Conservation (phyloP, 306 rosid genomes). For the Pachyrhizus erosus region DNA sequence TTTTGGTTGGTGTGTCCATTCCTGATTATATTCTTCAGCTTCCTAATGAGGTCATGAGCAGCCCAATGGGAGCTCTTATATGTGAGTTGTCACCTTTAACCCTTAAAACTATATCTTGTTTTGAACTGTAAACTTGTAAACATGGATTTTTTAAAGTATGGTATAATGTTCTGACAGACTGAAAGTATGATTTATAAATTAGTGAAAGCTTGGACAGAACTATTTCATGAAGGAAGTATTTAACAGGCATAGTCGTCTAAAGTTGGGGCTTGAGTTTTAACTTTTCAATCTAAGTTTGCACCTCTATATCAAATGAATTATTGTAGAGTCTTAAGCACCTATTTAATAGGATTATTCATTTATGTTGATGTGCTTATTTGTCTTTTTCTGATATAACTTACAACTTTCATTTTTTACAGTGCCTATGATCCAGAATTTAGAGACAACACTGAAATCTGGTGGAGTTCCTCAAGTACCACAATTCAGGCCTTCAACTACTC, state of each 20-base stretch:
- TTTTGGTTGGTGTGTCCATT: slow-evolving; percentile 80
- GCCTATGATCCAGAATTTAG: slow-evolving; percentile 95
- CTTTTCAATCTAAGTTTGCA: too few species aligned
- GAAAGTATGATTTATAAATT: not conserved
- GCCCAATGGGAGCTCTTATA: slow-evolving; percentile 88
- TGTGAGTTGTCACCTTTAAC: slow-evolving; percentile 55
- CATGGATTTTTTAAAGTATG: not conserved
- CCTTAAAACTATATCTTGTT: not conserved
- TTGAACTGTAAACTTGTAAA: not conserved
- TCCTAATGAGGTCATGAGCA: slow-evolving; percentile 83
- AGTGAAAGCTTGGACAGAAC: not conserved
- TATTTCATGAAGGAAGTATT: not conserved
- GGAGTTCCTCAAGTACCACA: slow-evolving; percentile 89
- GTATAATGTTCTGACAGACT: not conserved
- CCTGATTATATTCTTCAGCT: slow-evolving; percentile 87
- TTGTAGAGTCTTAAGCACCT: not conserved
- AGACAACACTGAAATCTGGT: slow-evolving; percentile 76
- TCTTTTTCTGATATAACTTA: not conserved
- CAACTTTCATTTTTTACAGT: slow-evolving; percentile 55
- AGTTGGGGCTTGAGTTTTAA: too few species aligned
- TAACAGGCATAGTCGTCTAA: not conserved
- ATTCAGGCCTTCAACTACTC: slow-evolving; percentile 54
- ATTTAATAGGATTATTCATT: not conserved
- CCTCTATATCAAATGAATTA: too few species aligned
- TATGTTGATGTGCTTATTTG: not conserved